A percentile compares a stretch with the other conserved stretches of the same genome.
These are phyloP conservation scores for Cutaneotrichosporon sp. DNA, from an alignment of 1,284 basidiomycete species.

Conservation along the genomic window DNA sequence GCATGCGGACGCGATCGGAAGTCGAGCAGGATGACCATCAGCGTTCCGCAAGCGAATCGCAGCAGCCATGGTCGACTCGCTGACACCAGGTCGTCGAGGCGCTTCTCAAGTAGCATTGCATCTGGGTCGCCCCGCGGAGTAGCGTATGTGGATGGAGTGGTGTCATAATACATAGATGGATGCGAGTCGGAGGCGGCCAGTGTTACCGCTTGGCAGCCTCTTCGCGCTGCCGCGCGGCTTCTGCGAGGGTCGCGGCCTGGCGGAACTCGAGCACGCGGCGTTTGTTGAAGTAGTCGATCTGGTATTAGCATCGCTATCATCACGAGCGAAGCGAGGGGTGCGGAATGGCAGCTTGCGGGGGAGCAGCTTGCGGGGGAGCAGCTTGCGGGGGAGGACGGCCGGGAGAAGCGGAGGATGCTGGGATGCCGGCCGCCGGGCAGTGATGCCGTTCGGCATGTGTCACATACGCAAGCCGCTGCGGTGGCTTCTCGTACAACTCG, in stretches of 20 bases:
- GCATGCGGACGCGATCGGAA: background rate
- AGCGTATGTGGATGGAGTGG: slow-evolving; percentile 18
- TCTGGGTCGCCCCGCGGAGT: slow-evolving; percentile 6
- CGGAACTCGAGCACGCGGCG: slow-evolving; percentile 52
- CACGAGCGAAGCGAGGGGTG: background rate
- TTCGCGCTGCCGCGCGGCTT: slow-evolving; percentile 40
- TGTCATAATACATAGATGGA: slow-evolving; percentile 21
- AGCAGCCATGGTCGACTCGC: background rate
- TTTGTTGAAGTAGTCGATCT: slow-evolving; percentile 57
- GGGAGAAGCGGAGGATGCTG: background rate
- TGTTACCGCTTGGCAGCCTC: slow-evolving; percentile 19
- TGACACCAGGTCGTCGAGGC: slow-evolving; percentile 46
- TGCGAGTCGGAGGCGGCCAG: background rate
- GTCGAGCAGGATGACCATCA: background rate
- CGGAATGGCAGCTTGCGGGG: background rate
- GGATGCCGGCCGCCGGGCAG: no score
- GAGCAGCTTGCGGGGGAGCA: background rate
- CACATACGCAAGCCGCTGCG: background rate
- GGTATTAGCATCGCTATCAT: background rate
- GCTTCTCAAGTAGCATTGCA: slow-evolving; percentile 39
- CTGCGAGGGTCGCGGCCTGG: slow-evolving; percentile 49
- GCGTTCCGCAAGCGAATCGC: background rate
- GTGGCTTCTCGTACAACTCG: background rate
- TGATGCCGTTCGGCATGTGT: background rate
- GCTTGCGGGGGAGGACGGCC: no score